A percentile compares a stretch with the other conserved stretches of the same genome.
phyloP scores from a whole-genome alignment of 2,329 filamentous ascomycete species.

The Bimuria novae-zelandiae region DNA sequence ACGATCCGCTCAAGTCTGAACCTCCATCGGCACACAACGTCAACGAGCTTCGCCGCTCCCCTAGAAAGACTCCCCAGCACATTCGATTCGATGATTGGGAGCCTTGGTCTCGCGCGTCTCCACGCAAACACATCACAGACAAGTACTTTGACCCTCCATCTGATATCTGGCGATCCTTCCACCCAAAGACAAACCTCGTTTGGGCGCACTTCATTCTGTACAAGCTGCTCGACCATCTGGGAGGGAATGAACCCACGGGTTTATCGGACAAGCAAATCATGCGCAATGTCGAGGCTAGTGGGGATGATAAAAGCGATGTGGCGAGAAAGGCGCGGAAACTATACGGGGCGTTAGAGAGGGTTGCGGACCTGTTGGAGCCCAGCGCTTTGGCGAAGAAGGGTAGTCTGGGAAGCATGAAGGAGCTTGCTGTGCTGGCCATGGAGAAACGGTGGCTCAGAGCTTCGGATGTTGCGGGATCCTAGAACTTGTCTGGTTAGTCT shows the following conservation, averaged over 20 bases:
- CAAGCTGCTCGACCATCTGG: slow-evolving; percentile 56
- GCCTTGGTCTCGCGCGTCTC: slow-evolving; percentile 6
- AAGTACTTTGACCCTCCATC: neutral
- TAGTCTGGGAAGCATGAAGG: slow-evolving; percentile 35
- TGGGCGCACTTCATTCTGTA: slow-evolving; percentile 67
- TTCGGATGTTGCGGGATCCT: slow-evolving; percentile 35
- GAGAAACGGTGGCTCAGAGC: slow-evolving; percentile 42
- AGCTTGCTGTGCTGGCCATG: slow-evolving; percentile 41
- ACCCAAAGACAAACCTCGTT: slow-evolving; percentile 65
- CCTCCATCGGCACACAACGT: slow-evolving; percentile 7
- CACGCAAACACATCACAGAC: neutral
- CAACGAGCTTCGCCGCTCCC: slow-evolving; percentile 26
- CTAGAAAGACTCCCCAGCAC: slow-evolving; percentile 30
- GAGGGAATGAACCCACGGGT: slow-evolving; percentile 23
- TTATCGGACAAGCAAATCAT: slow-evolving; percentile 19
- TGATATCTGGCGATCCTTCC: slow-evolving; percentile 57
- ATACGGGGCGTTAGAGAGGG: slow-evolving; percentile 42
- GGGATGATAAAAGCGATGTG: slow-evolving; percentile 24
- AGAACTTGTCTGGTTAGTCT: too few species aligned
- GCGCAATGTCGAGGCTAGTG: slow-evolving; percentile 17
- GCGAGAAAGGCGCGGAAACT: slow-evolving; percentile 45
- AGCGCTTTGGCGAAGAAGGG: slow-evolving; percentile 33
- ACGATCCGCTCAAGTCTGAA: slow-evolving; percentile 47
- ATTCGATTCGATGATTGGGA: slow-evolving; percentile 30
- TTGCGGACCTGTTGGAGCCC: slow-evolving; percentile 48